A percentile compares a stretch with the other conserved stretches of the same genome.
Conservation (phyloP, 169 alveolate species). For the Cryptosporidium andersoni region DNA sequence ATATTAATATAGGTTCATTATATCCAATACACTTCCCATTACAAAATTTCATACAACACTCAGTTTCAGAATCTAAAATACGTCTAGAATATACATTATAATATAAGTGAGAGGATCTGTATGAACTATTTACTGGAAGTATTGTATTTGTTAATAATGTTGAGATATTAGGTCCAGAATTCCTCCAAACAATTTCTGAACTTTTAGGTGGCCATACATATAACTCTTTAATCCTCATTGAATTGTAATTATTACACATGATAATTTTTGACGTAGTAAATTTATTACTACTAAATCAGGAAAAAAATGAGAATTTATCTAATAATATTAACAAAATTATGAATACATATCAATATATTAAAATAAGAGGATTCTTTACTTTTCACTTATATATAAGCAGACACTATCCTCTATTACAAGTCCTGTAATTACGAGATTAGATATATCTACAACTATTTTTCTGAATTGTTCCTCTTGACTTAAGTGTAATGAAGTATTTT, state of each 20-base stretch:
- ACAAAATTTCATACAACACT: conserved; percentile 41
- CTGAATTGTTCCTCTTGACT: conserved; percentile 14
- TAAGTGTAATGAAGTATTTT: conserved; percentile 7
- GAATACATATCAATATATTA: no score
- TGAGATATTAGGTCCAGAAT: conserved; percentile 54
- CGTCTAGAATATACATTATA: conserved; percentile 51
- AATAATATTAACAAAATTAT: no score
- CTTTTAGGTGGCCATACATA: conserved; percentile 3
- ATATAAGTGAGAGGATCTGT: conserved; percentile 47
- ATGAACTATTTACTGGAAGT: conserved; percentile 27
- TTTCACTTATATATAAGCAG: conserved; percentile 27
- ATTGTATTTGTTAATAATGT: conserved; percentile 38
- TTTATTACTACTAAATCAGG: no score
- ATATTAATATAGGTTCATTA: conserved; percentile 26
- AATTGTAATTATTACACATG: not conserved
- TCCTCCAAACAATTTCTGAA: conserved; percentile 70
- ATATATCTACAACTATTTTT: conserved; percentile 23
- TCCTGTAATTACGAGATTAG: conserved; percentile 12
- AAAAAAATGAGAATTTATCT: no score
- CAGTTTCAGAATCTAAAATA: conserved; percentile 46
- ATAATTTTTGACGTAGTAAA: not conserved
- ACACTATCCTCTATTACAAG: conserved; percentile 18
- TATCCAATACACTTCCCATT: conserved; percentile 23
- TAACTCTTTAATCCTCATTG: conserved; percentile 1
- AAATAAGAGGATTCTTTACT: not conserved